Conservation (phyloP, 805 yeast species). For the Starmerella etchellsii region DNA sequence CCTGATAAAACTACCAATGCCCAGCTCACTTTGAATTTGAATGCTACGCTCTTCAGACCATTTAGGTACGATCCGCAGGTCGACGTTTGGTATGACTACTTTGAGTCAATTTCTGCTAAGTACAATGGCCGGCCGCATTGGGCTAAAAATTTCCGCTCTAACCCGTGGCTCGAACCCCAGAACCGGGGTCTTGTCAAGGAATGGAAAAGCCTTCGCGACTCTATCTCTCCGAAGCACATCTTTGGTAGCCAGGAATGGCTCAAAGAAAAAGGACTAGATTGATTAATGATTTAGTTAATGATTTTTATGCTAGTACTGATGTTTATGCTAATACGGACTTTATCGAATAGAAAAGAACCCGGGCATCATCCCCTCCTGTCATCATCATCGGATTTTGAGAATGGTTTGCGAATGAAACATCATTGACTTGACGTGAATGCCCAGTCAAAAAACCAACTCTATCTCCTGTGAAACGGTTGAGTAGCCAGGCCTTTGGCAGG, state of each 20-base stretch:
- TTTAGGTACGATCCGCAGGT: conserved; percentile 62
- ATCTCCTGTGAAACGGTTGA: conserved; percentile 65
- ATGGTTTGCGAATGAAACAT: conserved; percentile 49
- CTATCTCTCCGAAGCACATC: conserved; percentile 69
- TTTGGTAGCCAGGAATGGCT: conserved; percentile 80
- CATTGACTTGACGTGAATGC: conserved; percentile 56
- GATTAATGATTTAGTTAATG: neutral
- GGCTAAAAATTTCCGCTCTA: conserved; percentile 89
- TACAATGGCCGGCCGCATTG: conserved; percentile 95
- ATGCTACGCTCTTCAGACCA: conserved; percentile 96
- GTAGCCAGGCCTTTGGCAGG: conserved; percentile 41
- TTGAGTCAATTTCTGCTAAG: conserved; percentile 62
- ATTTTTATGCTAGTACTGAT: neutral
- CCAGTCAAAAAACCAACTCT: conserved; percentile 48
- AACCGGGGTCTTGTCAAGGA: conserved; percentile 50
- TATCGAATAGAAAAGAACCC: conserved; percentile 27
- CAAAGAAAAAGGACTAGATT: conserved; percentile 48
- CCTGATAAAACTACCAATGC: conserved; percentile 47
- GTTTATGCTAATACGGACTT: neutral
- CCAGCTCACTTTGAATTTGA: conserved; percentile 72
- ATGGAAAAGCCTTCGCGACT: conserved; percentile 51
- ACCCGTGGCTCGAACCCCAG: conserved; percentile 26
- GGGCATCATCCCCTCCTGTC: conserved; percentile 76
- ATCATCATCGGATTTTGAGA: conserved; percentile 34
- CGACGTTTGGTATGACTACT: conserved; percentile 61